Evolutionary conservation across 108 stramenopile species (phyloP).

Genomic region (Epithemia pelagica): DNA sequence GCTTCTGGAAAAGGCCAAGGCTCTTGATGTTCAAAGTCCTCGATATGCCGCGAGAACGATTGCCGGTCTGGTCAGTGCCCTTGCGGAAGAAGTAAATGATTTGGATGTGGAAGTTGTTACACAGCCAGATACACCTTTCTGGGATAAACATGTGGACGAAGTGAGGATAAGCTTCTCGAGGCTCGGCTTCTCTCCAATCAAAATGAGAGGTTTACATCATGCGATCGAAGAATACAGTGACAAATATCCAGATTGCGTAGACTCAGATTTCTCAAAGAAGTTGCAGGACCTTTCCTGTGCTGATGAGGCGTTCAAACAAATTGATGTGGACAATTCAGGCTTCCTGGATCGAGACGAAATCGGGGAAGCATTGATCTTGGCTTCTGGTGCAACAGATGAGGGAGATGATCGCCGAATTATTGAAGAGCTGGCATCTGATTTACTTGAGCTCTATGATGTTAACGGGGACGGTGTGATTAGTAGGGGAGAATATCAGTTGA

Average conservation of each 20-base stretch:
- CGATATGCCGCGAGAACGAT: constrained; percentile 63
- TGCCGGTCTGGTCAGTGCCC: constrained; percentile 67
- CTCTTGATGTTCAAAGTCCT: constrained; percentile 14
- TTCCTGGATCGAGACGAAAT: constrained; percentile 70
- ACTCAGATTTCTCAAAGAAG: not conserved
- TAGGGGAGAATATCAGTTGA: constrained; percentile 68
- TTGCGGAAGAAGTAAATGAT: constrained; percentile 67
- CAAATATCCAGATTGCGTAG: not conserved
- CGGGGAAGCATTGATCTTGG: constrained; percentile 58
- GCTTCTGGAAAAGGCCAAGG: constrained; percentile 12
- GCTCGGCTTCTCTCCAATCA: constrained; percentile 62
- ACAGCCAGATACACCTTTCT: constrained; percentile 41
- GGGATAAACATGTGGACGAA: constrained; percentile 70
- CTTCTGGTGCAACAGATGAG: constrained; percentile 21
- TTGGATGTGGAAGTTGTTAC: constrained; percentile 56
- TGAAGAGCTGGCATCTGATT: constrained; percentile 48
- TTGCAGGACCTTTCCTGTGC: constrained; percentile 26
- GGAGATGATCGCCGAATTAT: constrained; percentile 28
- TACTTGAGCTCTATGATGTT: constrained; percentile 68
- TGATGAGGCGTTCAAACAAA: constrained; percentile 75
- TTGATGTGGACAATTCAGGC: constrained; percentile 75
- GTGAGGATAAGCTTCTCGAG: constrained; percentile 70
- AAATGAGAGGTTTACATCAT: constrained; percentile 54
- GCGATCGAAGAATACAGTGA: constrained; percentile 15
- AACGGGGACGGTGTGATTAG: constrained; percentile 83